These are phyloP conservation scores for Apiospora koreana DNA, from an alignment of 2,329 filamentous ascomycete genomes.

Conservation along the genomic window DNA sequence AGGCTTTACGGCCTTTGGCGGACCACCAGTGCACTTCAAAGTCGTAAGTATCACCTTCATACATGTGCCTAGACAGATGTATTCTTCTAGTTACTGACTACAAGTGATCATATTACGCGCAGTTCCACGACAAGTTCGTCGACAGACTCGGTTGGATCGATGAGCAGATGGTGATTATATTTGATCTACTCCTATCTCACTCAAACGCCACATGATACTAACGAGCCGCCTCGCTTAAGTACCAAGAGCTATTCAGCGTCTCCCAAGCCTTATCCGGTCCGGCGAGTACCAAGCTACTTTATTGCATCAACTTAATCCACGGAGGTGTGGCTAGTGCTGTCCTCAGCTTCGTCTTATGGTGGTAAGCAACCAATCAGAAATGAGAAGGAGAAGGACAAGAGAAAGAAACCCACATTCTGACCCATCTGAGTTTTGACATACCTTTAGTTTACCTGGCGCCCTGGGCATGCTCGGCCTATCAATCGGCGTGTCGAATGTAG, in stretches of 20 bases:
- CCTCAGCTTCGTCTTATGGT: conserved; percentile 65
- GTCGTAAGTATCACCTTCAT: conserved; percentile 43
- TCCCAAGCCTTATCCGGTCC: conserved; percentile 69
- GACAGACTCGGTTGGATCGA: conserved; percentile 64
- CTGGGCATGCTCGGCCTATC: conserved; percentile 70
- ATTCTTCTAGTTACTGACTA: neutral
- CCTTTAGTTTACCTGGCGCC: conserved; percentile 65
- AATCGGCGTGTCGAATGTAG: conserved; percentile 63
- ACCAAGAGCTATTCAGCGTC: conserved; percentile 72
- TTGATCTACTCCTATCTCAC: too few relatives aligned
- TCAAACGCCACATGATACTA: neutral
- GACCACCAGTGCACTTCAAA: conserved; percentile 70
- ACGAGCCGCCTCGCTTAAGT: conserved; percentile 48
- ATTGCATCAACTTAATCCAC: conserved; percentile 66
- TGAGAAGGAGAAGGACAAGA: too few relatives aligned
- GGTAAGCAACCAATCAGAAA: conserved; percentile 41
- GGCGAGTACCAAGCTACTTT: conserved; percentile 70
- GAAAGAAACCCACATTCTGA: neutral
- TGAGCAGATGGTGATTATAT: conserved; percentile 64
- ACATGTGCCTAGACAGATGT: too few relatives aligned
- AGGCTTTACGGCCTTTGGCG: conserved; percentile 67
- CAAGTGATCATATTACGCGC: neutral
- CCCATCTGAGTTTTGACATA: too few relatives aligned
- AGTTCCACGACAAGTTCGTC: conserved; percentile 64
- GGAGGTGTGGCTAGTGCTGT: conserved; percentile 59